Conservation (phyloP, 2,329 filamentous ascomycete species). For the Chalara sp. region DNA sequence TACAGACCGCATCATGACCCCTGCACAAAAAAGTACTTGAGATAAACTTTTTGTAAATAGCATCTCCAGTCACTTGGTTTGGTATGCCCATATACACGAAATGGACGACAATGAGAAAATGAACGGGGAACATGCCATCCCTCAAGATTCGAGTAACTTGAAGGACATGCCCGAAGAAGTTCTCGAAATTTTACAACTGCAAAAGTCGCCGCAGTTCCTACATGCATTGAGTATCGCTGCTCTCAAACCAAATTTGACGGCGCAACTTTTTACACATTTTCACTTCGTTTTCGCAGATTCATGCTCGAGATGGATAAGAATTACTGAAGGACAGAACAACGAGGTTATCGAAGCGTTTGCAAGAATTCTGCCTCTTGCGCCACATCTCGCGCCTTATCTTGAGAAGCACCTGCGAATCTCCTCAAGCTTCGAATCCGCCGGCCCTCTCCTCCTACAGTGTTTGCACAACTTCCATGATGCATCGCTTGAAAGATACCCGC, state of each 20-base stretch:
- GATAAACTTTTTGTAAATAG: slow-evolving; percentile 3
- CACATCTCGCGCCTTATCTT: slow-evolving; percentile 69
- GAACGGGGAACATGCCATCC: slow-evolving; percentile 45
- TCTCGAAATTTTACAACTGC: slow-evolving; percentile 56
- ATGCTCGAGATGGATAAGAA: slow-evolving; percentile 68
- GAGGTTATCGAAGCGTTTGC: slow-evolving; percentile 65
- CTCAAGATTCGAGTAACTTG: slow-evolving; percentile 46
- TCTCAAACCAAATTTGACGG: slow-evolving; percentile 63
- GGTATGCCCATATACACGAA: slow-evolving; percentile 14
- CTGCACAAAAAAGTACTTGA: slow-evolving; percentile 8
- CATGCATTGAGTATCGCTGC: slow-evolving; percentile 64
- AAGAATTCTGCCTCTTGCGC: slow-evolving; percentile 73
- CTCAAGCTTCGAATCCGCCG: slow-evolving; percentile 11
- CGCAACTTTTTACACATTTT: slow-evolving; percentile 68
- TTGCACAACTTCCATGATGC: slow-evolving; percentile 22
- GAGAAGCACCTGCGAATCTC: slow-evolving; percentile 36
- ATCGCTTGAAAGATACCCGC: slow-evolving; percentile 28
- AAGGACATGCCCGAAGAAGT: slow-evolving; percentile 64
- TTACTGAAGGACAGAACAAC: slow-evolving; percentile 12
- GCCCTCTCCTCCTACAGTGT: slow-evolving; percentile 11
- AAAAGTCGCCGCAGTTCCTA: slow-evolving; percentile 59
- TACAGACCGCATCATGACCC: background rate
- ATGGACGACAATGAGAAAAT: slow-evolving; percentile 46
- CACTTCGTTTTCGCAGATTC: slow-evolving; percentile 73
- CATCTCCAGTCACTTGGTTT: background rate